Conservation (phyloP, 345 rosid species). For the Dipteronia sinensis region DNA sequence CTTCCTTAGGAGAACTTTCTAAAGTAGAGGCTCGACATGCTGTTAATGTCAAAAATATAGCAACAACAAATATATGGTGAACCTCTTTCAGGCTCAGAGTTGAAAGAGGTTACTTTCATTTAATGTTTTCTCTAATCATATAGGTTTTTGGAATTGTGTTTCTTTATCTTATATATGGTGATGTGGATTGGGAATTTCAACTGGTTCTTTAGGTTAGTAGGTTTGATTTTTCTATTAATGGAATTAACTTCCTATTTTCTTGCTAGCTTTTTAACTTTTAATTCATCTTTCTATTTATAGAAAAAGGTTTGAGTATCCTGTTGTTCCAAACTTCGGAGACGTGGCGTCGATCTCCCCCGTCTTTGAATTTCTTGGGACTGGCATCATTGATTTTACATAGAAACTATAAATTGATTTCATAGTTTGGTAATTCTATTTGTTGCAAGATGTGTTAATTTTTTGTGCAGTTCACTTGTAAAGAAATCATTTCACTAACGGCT, state of each 20-base stretch:
- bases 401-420: neutral
- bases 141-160: neutral
- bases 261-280: neutral
- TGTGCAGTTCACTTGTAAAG: no score
- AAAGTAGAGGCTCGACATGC: no score
- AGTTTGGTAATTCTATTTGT: neutral
- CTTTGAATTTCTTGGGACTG: neutral
- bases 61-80: no score
- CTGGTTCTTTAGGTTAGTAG: neutral
- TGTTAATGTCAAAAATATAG: no score
- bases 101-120: conserved; percentile 54
- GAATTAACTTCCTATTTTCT: neutral
- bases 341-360: neutral
- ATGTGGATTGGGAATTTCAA: neutral
- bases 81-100: conserved; percentile 69
- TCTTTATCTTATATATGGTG: neutral
- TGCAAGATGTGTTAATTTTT: neutral
- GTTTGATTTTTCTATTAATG: neutral
- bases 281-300: neutral
- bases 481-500: neutral
- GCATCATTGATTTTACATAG: neutral
- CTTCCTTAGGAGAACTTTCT: no score
- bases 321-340: neutral
- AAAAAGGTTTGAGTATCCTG: neutral
- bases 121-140: neutral